Evolutionary conservation across 2,329 filamentous ascomycete genomes (phyloP).

Genomic region (Dactylellina cionopaga): DNA sequence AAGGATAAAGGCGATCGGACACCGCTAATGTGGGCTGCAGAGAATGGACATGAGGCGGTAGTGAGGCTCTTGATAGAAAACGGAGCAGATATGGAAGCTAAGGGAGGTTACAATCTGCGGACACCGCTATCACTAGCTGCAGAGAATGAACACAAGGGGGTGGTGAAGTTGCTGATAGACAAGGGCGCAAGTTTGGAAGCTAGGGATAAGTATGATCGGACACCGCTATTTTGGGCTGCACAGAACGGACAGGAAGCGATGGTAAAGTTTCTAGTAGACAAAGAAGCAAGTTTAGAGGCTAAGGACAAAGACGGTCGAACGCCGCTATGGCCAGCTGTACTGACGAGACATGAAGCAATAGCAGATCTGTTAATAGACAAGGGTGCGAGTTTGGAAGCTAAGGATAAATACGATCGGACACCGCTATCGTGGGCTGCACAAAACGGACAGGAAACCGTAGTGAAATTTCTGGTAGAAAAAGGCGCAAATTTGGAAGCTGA

Average conservation of each 20-base stretch:
- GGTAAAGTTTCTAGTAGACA: not conserved
- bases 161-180: constrained; percentile 16
- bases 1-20: constrained; percentile 29
- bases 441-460: constrained; percentile 28
- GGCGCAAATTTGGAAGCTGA: not conserved
- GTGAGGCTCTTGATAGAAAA: constrained; percentile 45
- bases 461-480: constrained; percentile 6
- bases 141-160: constrained; percentile 17
- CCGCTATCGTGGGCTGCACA: too few relatives aligned
- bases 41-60: constrained; percentile 25
- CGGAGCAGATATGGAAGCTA: constrained; percentile 30
- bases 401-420: not conserved
- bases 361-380: constrained; percentile 47
- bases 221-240: not conserved
- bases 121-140: constrained; percentile 50
- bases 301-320: constrained; percentile 54
- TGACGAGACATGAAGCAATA: constrained; percentile 45
- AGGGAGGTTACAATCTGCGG: constrained; percentile 15
- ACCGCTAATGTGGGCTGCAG: constrained; percentile 1
- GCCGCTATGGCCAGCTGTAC: constrained; percentile 55
- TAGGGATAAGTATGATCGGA: not conserved
- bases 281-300: constrained; percentile 26
- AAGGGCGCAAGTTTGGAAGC: not conserved
- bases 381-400: not conserved
- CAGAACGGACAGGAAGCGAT: not conserved